These are phyloP conservation scores for Chaetomium tenue DNA, from an alignment of 495 filamentous ascomycete genomes.

Conservation along the genomic window DNA sequence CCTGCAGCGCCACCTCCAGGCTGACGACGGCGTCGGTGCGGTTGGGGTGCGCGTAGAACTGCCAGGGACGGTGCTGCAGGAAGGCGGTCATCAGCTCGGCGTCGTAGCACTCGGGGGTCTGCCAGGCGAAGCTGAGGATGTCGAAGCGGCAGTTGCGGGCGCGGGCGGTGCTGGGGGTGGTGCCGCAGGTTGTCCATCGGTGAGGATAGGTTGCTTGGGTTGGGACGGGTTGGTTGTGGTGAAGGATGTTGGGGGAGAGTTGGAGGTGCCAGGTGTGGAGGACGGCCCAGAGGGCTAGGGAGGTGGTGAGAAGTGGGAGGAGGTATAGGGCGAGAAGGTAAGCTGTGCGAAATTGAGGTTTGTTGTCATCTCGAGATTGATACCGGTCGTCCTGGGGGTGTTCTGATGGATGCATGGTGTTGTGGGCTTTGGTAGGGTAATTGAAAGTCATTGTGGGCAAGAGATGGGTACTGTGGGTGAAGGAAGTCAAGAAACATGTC, in stretches of 20 bases:
- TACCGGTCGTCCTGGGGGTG: no score
- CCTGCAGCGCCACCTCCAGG: constrained; percentile 2
- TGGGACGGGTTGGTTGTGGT: neutral
- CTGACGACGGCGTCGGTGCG: constrained; percentile 8
- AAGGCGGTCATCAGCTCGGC: constrained; percentile 20
- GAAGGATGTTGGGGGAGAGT: neutral
- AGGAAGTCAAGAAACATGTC: no score
- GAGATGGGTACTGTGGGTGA: no score
- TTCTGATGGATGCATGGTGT: neutral
- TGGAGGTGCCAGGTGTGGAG: constrained; percentile 9
- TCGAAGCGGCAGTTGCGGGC: constrained; percentile 34
- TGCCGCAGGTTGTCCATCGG: constrained; percentile 23
- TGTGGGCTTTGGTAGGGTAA: neutral
- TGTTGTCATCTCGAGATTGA: neutral
- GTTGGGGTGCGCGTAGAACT: constrained; percentile 19
- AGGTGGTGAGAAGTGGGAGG: neutral
- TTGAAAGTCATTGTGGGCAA: no score
- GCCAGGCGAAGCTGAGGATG: constrained; percentile 35
- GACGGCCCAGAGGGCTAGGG: constrained; percentile 2
- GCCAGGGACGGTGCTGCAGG: constrained; percentile 15
- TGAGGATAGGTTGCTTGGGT: no score
- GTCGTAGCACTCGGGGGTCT: constrained; percentile 34
- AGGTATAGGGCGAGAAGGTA: neutral
- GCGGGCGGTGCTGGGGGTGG: constrained; percentile 22
- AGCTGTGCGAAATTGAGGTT: neutral